Conservation (phyloP, 306 rosid genomes). For the Oemleria cerasiformis region DNA sequence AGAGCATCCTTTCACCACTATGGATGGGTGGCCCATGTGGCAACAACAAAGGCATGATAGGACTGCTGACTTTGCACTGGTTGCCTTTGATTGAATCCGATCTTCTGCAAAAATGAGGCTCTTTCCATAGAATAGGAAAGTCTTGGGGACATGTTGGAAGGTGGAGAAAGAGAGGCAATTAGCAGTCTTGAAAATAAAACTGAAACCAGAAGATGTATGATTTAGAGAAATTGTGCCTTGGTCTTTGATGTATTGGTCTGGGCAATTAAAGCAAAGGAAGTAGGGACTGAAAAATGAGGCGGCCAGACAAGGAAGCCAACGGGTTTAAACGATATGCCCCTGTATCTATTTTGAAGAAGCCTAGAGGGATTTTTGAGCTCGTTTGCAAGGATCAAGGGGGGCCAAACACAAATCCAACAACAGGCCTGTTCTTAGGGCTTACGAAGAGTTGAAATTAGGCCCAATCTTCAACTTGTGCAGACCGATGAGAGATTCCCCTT, state of each 20-base stretch:
- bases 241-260: not conserved
- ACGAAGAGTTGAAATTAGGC: not conserved
- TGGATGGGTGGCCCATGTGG: not conserved
- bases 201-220: not conserved
- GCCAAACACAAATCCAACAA: not conserved
- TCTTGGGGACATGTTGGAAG: not conserved
- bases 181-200: not conserved
- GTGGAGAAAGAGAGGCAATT: not conserved
- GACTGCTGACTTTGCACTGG: no score
- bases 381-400: not conserved
- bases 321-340: not conserved
- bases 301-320: not conserved
- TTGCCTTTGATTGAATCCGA: not conserved
- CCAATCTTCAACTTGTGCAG: not conserved
- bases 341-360: not conserved
- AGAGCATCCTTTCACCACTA: not conserved
- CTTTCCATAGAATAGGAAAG: not conserved
- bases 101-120: not conserved
- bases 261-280: not conserved
- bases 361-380: not conserved
- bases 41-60: not conserved
- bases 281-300: not conserved
- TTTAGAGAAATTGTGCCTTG: not conserved
- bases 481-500: not conserved
- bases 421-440: not conserved